These are phyloP conservation scores for Flaveria bidentis DNA, from an alignment of 129 eudicot species.

Conservation along the genomic window DNA sequence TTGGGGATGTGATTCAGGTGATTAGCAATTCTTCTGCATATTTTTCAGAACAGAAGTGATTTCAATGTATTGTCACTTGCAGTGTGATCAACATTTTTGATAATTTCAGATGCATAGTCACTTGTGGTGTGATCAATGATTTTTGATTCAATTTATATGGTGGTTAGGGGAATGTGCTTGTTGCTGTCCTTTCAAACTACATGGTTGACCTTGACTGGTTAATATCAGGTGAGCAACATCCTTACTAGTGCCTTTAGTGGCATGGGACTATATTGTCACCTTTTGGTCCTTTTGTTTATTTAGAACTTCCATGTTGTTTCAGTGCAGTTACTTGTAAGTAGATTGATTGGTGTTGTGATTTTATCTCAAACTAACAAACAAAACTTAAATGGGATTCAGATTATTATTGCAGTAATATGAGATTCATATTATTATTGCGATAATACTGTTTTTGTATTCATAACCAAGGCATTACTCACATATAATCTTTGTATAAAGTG, in stretches of 20 bases:
- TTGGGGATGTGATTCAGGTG: slow-evolving; percentile 86
- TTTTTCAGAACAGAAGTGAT: neutral
- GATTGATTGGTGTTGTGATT: neutral
- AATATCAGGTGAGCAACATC: slow-evolving; percentile 64
- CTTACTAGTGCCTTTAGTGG: slow-evolving; percentile 16
- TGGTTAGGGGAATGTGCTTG: slow-evolving; percentile 77
- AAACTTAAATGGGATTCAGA: neutral
- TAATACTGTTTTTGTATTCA: neutral
- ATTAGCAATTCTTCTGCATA: slow-evolving; percentile 7
- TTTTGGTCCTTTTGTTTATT: neutral
- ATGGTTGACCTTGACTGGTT: slow-evolving; percentile 99
- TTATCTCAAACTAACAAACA: neutral
- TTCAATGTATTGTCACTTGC: slow-evolving; percentile 1
- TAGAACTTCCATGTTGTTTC: slow-evolving; percentile 2
- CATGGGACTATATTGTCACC: neutral
- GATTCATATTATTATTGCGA: neutral
- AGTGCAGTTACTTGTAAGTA: neutral
- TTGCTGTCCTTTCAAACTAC: slow-evolving; percentile 94
- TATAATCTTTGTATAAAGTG: neutral
- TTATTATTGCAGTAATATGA: neutral
- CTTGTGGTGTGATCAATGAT: slow-evolving; percentile 13
- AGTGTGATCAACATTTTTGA: slow-evolving; percentile 9
- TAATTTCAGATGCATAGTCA: neutral
- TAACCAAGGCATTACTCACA: neutral
- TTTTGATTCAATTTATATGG: slow-evolving; percentile 1